Evolutionary conservation across 148 eudicot species (phyloP).

Genomic region (Fagopyrum homotropicum): DNA sequence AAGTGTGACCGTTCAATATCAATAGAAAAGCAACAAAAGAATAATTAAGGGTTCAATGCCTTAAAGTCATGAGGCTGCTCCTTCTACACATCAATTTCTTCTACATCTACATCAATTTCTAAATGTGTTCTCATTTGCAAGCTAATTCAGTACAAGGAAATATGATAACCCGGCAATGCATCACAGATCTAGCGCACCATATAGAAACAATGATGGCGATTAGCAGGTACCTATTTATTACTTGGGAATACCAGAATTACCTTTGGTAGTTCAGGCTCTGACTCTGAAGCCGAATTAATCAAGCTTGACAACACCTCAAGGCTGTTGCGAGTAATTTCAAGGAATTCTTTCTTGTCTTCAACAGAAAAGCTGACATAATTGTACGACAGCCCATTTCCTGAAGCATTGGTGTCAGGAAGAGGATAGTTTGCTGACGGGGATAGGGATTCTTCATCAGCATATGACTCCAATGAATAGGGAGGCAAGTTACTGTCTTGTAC

Average conservation of each 20-base stretch:
- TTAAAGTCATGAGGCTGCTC: not conserved
- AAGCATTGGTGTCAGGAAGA: slow-evolving; percentile 40
- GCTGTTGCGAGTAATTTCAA: slow-evolving; percentile 70
- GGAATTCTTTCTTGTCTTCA: slow-evolving; percentile 80
- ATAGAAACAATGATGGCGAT: not conserved
- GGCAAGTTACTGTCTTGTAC: slow-evolving; percentile 32
- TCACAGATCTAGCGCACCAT: slow-evolving; percentile 1
- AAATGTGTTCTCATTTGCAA: not conserved
- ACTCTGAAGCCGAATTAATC: slow-evolving; percentile 54
- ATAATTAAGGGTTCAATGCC: not conserved
- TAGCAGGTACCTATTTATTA: not conserved
- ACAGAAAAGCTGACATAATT: slow-evolving; percentile 40
- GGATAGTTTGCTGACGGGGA: slow-evolving; percentile 69
- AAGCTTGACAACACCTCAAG: slow-evolving; percentile 82
- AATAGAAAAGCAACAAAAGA: not conserved
- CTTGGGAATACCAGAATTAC: not conserved
- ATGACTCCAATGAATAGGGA: slow-evolving; percentile 43
- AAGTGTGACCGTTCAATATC: not conserved
- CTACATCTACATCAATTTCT: not conserved
- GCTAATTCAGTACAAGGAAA: not conserved
- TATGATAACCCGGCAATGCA: not conserved
- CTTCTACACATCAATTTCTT: not conserved
- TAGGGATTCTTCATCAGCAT: slow-evolving; percentile 37
- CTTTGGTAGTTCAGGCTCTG: slow-evolving; percentile 12
- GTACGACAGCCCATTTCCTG: slow-evolving; percentile 23